phyloP scores from a whole-genome alignment of 1,284 basidiomycete genomes.

The Xerocomus amazonicus region DNA sequence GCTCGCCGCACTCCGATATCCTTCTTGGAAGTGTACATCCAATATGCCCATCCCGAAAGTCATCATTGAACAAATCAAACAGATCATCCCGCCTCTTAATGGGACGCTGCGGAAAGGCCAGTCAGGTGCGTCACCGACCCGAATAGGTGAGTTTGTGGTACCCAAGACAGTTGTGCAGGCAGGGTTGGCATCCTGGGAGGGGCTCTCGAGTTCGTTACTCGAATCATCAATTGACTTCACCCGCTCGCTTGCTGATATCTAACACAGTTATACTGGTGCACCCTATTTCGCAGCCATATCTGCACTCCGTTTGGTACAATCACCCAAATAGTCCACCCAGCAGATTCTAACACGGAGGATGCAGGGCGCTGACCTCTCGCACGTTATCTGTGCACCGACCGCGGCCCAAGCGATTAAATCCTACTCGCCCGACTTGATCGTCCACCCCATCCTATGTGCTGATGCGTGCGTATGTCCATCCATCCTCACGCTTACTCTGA shows the following conservation, averaged over 20 bases:
- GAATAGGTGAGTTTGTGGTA: not conserved
- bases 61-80: conserved; percentile 67
- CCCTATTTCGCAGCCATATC: conserved; percentile 93
- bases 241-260: not conserved
- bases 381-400: conserved; percentile 93
- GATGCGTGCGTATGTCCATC: conserved; percentile 39
- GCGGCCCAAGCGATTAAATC: conserved; percentile 92
- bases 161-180: conserved; percentile 40
- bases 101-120: conserved; percentile 93
- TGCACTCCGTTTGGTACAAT: conserved; percentile 72
- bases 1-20: conserved; percentile 15
- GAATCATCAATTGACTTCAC: not conserved
- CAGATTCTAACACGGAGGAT: not conserved
- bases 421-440: conserved; percentile 94
- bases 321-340: not conserved
- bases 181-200: conserved; percentile 93
- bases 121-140: conserved; percentile 58
- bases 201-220: conserved; percentile 69
- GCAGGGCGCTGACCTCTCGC: conserved; percentile 90
- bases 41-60: conserved; percentile 56
- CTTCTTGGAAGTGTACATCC: not conserved
- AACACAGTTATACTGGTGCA: conserved; percentile 83
- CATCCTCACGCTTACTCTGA: not conserved
- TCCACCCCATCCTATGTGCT: conserved; percentile 83
- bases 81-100: conserved; percentile 81